Evolutionary conservation across 2,329 filamentous ascomycete species (phyloP), one percentile per base, ranked within the genome.

Genomic region (Ascochyta pisi): DNA sequence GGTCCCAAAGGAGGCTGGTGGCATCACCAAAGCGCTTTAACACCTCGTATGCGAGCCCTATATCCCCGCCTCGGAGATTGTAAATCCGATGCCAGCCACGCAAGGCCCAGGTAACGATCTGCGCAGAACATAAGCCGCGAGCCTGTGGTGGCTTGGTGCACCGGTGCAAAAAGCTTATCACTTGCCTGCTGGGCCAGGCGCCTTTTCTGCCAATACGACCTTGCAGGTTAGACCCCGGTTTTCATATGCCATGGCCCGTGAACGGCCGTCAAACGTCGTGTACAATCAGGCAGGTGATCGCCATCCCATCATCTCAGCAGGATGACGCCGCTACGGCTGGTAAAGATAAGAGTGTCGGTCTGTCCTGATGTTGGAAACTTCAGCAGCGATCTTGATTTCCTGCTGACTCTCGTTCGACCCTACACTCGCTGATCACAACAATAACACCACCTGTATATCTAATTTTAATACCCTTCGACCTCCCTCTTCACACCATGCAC

Each of bases 311-410:
- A 39, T 50, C 29, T 37, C 26, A 19, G 42, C 44, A 26, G 45
- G 19, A 44, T 41, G 47, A 48, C 19, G 19, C 49, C 34, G 41
- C 40, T 24, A 29, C 26, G 26, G 43, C 26, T 29, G 27, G 22
- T 27, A 24, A 48, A 41, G 44, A 52, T 57, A 57, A 57, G 51
- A 57, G 49, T 49, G 44, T 45, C 34, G 50, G 16, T 43, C 43
- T 41, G 44, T 47, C 54, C 50, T 35, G 42, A n/a, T 47, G 38
- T 47, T 34, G 22, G 43, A 43, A 47, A 43, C 38, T 47, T 13
- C 33, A 56, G 53, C 53, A 56, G 53, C 53, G 53, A 50, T 51
- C 48, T 29, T 42, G 34, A 56, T 43, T 29, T 56, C 48, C 53
- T 56, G 53, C 47, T 47, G 22, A 33, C 48, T 26, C 38, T 50